Evolutionary conservation across 768 basidiomycete genomes (phyloP).

Genomic region (Mrakia blollopis): DNA sequence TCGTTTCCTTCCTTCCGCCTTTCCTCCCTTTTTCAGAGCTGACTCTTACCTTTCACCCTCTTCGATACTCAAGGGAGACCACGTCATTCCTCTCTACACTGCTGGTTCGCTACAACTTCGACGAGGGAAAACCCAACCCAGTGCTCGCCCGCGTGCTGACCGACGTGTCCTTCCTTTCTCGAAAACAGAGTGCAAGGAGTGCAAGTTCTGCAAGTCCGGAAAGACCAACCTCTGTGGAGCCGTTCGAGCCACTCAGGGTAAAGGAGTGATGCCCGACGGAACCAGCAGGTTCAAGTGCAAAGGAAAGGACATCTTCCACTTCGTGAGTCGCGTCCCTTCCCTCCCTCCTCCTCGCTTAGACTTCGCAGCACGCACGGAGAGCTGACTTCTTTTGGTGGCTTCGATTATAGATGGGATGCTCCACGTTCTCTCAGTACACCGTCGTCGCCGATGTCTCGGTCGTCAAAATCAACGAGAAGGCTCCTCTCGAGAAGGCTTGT

Average conservation of each 20-base stretch:
- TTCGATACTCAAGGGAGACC: conserved; percentile 61
- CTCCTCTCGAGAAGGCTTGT: conserved; percentile 94
- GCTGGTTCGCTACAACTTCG: conserved; percentile 55
- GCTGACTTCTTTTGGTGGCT: too few species aligned
- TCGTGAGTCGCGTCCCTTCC: conserved; percentile 55
- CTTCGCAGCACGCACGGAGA: not conserved
- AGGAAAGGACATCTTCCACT: conserved; percentile 82
- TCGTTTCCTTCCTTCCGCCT: not conserved
- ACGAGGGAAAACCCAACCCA: too few species aligned
- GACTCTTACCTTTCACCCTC: not conserved
- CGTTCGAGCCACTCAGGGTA: conserved; percentile 90
- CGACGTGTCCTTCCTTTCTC: not conserved
- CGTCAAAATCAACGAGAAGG: conserved; percentile 76
- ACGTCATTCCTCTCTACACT: conserved; percentile 94
- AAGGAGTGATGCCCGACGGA: conserved; percentile 90
- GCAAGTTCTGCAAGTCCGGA: conserved; percentile 86
- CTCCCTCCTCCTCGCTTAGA: not conserved
- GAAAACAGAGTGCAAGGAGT: conserved; percentile 76
- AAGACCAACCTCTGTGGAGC: conserved; percentile 89
- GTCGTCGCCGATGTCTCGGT: conserved; percentile 97
- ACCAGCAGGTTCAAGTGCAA: conserved; percentile 82
- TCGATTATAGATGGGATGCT: conserved; percentile 86
- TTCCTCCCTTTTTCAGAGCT: not conserved
- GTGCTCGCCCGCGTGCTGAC: not conserved
- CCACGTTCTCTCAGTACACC: conserved; percentile 99